These are phyloP conservation scores for Neurospora pannonica DNA, from an alignment of 495 filamentous ascomycete species.

Conservation along the genomic window DNA sequence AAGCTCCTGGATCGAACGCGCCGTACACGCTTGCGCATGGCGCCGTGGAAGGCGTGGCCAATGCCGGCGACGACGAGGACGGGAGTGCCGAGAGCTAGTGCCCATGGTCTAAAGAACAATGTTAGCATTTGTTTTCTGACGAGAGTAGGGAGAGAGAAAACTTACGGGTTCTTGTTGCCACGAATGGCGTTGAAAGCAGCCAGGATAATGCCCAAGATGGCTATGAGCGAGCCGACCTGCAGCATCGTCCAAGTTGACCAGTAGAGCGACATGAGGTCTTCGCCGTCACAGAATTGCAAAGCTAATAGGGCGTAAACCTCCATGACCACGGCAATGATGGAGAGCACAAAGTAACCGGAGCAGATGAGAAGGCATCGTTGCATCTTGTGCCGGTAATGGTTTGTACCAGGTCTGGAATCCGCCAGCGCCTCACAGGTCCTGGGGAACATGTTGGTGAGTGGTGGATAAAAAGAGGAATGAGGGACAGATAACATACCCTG, in stretches of 20 bases:
- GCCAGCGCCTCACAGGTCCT: background rate
- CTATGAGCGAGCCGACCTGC: constrained; percentile 38
- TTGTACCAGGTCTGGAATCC: background rate
- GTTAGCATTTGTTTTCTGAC: background rate
- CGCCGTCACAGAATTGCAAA: constrained; percentile 39
- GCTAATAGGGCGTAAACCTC: constrained; percentile 33
- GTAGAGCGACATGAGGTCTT: constrained; percentile 39
- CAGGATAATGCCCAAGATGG: constrained; percentile 36
- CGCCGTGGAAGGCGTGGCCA: constrained; percentile 29
- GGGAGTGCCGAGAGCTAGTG: constrained; percentile 39
- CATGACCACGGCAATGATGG: constrained; percentile 27
- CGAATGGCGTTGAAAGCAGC: constrained; percentile 29
- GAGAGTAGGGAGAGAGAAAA: background rate
- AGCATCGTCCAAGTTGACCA: constrained; percentile 41
- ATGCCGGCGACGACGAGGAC: constrained; percentile 38
- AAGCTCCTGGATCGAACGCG: constrained; percentile 11
- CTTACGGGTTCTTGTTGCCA: constrained; percentile 32
- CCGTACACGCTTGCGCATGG: constrained; percentile 20
- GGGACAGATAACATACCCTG: constrained; percentile 23
- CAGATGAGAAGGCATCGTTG: constrained; percentile 26
- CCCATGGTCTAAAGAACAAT: constrained; percentile 26
- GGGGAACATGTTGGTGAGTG: background rate
- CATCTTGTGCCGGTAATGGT: constrained; percentile 11
- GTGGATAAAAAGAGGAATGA: background rate
- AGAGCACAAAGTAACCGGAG: constrained; percentile 19